Conservation (phyloP, 306 rosid species). For the Malus fusca region DNA sequence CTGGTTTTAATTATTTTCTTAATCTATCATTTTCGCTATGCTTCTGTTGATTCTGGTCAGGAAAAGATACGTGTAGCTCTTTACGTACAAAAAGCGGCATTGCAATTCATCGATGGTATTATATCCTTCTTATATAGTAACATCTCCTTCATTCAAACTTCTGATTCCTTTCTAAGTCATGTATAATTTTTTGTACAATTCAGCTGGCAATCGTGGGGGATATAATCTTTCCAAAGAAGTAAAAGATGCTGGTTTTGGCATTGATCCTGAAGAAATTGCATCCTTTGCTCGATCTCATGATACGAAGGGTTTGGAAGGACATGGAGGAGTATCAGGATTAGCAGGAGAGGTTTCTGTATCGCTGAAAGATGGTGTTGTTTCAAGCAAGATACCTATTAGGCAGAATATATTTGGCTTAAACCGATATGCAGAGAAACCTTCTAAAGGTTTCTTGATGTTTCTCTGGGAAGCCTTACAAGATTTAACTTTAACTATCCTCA, state of each 20-base stretch:
- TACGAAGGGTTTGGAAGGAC: slow-evolving; percentile 30
- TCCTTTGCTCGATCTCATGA: slow-evolving; percentile 59
- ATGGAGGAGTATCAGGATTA: slow-evolving; percentile 55
- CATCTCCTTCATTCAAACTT: background rate
- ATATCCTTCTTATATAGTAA: background rate
- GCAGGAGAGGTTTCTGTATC: slow-evolving; percentile 43
- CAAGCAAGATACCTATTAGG: slow-evolving; percentile 39
- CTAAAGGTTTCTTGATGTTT: slow-evolving; percentile 72
- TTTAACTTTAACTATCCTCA: slow-evolving; percentile 65
- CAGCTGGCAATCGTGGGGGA: slow-evolving; percentile 48
- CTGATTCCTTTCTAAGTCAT: background rate
- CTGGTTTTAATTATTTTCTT: slow-evolving; percentile 19
- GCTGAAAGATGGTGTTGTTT: slow-evolving; percentile 41
- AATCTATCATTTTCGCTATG: slow-evolving; percentile 8
- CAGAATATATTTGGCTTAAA: slow-evolving; percentile 49
- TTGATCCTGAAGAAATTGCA: slow-evolving; percentile 55
- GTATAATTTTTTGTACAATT: background rate
- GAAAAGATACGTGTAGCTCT: slow-evolving; percentile 69
- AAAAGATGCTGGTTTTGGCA: slow-evolving; percentile 57
- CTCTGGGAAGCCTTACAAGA: slow-evolving; percentile 95
- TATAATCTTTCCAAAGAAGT: slow-evolving; percentile 39
- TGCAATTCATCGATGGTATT: slow-evolving; percentile 65
- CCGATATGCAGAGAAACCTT: slow-evolving; percentile 49
- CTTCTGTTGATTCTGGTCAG: slow-evolving; percentile 33
- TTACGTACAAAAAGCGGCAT: slow-evolving; percentile 73